These are phyloP conservation scores for Monocercomonoides exilis DNA, from an alignment of 78 protist genomes.

Conservation along the genomic window DNA sequence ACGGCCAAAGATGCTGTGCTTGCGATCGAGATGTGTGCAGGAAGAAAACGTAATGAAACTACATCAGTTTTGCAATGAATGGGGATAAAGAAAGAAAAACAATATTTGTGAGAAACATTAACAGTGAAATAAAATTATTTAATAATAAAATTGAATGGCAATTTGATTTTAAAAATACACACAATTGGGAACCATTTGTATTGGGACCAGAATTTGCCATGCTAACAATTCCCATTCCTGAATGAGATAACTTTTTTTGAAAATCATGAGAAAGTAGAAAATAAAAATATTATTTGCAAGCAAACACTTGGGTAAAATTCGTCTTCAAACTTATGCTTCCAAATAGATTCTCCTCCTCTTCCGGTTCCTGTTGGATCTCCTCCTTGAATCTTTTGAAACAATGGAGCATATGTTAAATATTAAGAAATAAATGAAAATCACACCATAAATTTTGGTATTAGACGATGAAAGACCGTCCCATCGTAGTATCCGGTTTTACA, in stretches of 20 bases:
- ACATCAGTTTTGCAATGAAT: neutral
- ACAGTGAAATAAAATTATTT: too few relatives aligned
- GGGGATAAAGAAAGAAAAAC: too few relatives aligned
- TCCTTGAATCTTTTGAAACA: conserved; percentile 15
- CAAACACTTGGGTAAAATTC: conserved; percentile 9
- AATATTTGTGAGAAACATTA: too few relatives aligned
- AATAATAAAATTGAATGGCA: too few relatives aligned
- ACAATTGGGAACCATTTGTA: conserved; percentile 8
- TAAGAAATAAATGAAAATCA: neutral
- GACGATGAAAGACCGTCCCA: conserved; percentile 22
- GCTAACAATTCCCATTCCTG: conserved; percentile 15
- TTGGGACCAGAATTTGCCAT: conserved; percentile 32
- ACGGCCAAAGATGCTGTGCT: conserved; percentile 34
- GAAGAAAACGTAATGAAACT: conserved; percentile 23
- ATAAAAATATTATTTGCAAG: neutral
- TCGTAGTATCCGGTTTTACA: conserved; percentile 13
- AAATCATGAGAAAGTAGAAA: neutral
- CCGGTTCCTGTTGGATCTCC: conserved; percentile 44
- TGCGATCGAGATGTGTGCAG: conserved; percentile 21
- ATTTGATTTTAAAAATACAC: too few relatives aligned
- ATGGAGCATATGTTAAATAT: neutral
- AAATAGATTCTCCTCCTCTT: conserved; percentile 25
- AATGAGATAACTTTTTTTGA: neutral
- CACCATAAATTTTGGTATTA: conserved; percentile 21
- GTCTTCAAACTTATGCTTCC: conserved; percentile 11